A percentile compares a stretch with the other conserved stretches of the same genome.
Evolutionary conservation across 352 stramenopile species (phyloP).

Genomic region (Phytopythium cucurbitacearum): DNA sequence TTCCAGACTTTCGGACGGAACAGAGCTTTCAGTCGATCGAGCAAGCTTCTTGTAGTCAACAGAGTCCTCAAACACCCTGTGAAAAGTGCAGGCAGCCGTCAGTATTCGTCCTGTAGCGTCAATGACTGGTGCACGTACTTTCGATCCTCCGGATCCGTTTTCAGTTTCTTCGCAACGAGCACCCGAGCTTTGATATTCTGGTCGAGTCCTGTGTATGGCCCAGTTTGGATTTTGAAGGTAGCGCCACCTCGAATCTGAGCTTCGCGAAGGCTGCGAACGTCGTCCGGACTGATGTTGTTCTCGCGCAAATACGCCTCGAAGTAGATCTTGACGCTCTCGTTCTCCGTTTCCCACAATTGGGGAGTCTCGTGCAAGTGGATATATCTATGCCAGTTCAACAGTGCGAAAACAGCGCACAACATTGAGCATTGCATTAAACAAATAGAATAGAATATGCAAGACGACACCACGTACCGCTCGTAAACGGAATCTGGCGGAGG

Average conservation of each 20-base stretch:
- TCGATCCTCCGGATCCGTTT: conserved; percentile 55
- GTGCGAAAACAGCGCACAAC: background rate
- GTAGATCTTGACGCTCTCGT: conserved; percentile 71
- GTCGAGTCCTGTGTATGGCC: conserved; percentile 74
- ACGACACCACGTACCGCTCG: conserved; percentile 35
- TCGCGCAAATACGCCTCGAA: conserved; percentile 80
- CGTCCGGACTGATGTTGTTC: conserved; percentile 67
- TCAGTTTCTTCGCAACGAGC: conserved; percentile 76
- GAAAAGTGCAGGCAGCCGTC: background rate
- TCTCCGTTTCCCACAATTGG: conserved; percentile 78
- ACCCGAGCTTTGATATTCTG: conserved; percentile 76
- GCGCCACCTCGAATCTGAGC: conserved; percentile 63
- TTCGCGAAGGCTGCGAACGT: conserved; percentile 56
- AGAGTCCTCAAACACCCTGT: conserved; percentile 63
- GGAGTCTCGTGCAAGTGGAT: conserved; percentile 55
- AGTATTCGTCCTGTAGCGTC: no score
- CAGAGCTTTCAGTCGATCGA: conserved; percentile 35
- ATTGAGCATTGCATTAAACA: no score
- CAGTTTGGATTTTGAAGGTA: conserved; percentile 77
- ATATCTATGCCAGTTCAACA: conserved; percentile 28
- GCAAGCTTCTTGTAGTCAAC: conserved; percentile 70
- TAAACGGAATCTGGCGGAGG: conserved; percentile 48
- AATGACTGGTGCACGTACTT: conserved; percentile 20
- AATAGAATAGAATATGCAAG: no score
- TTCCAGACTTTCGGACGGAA: conserved; percentile 63